Evolutionary conservation across 2,329 filamentous ascomycete species (phyloP), one percentile per base, ranked within the genome.

Genomic region (Claviceps lovelessii): DNA sequence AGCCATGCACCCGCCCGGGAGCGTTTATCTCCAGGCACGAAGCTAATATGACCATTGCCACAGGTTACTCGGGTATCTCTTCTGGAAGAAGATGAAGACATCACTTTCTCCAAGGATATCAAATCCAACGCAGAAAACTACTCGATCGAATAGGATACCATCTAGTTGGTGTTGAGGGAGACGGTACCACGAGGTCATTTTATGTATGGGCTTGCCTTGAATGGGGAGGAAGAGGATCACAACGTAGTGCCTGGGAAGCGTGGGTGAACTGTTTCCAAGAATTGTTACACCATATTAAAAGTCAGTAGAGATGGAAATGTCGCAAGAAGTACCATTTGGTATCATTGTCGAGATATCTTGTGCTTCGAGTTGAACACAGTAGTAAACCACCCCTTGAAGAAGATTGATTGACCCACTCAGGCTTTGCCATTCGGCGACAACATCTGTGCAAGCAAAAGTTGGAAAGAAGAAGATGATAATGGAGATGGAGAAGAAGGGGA

Each of bases 41-140:
- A 55, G 23, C 62, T 69, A 68, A 67, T 58, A 54, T 1, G 9
- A 17, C 49, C 23, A 10, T 51, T 2, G 23, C 9, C 50, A 2
- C 35, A 65, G 86, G 84, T 90, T 52, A 75, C 76, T 3, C 78
- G 81, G 49, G 85, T 91, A 29, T 79, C 79, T 31, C 72, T 93
- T 61, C 64, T 90, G 55, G 86, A 88, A 60, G 81, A 87, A 74
- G 80, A 83, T 60, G 86, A 91, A 68, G 83, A 88, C 52, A 84
- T 94, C 53, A 82, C 83, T 23, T 94, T 90, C 72, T 86, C 86
- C 49, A 91, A 89, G 72, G 87, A 93, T 55, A 73, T 90, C 67
- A 88, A 84, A 71, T 88, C 83, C 23, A 74, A 82, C 54, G 85
- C 88, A 5, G 88, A 91, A 60, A 81, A 80, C 59, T 94, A 88